Conservation (phyloP, 768 basidiomycete genomes). For the Boletus sensibilis region DNA sequence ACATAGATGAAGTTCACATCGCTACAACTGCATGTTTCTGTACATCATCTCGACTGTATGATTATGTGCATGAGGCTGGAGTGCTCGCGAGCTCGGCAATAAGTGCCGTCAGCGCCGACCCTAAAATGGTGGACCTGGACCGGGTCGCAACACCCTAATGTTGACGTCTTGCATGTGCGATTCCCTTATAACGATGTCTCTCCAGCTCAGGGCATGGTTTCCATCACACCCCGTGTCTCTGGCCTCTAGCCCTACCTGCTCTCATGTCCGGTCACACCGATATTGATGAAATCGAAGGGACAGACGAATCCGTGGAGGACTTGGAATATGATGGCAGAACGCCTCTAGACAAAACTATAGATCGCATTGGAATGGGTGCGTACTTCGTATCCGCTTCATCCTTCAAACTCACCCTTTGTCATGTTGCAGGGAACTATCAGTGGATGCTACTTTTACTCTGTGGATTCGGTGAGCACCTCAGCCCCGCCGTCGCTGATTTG, state of each 20-base stretch:
- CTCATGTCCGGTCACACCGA: too few relatives aligned
- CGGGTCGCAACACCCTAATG: too few relatives aligned
- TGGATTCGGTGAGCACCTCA: constrained; percentile 71
- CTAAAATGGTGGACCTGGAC: too few relatives aligned
- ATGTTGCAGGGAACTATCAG: constrained; percentile 63
- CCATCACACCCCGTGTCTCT: too few relatives aligned
- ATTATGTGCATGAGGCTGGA: too few relatives aligned
- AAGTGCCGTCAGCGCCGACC: too few relatives aligned
- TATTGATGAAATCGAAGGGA: constrained; percentile 30
- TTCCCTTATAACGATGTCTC: too few relatives aligned
- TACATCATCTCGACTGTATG: neutral
- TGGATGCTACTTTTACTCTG: constrained; percentile 81
- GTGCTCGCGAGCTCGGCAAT: too few relatives aligned
- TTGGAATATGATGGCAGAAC: constrained; percentile 45
- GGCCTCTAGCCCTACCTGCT: too few relatives aligned
- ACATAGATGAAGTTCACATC: neutral
- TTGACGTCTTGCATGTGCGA: too few relatives aligned
- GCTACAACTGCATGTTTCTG: neutral
- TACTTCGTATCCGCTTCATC: neutral
- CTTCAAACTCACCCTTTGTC: neutral
- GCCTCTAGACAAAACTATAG: constrained; percentile 82
- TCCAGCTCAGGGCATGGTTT: too few relatives aligned
- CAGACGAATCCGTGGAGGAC: constrained; percentile 24
- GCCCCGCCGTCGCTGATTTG: neutral
- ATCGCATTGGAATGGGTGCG: constrained; percentile 85